Percentiles rank a stretch among this genome's conserved stretches.
These are phyloP conservation scores for Leucosporidium yakuticum DNA, from an alignment of 768 basidiomycete genomes.

Conservation along the genomic window DNA sequence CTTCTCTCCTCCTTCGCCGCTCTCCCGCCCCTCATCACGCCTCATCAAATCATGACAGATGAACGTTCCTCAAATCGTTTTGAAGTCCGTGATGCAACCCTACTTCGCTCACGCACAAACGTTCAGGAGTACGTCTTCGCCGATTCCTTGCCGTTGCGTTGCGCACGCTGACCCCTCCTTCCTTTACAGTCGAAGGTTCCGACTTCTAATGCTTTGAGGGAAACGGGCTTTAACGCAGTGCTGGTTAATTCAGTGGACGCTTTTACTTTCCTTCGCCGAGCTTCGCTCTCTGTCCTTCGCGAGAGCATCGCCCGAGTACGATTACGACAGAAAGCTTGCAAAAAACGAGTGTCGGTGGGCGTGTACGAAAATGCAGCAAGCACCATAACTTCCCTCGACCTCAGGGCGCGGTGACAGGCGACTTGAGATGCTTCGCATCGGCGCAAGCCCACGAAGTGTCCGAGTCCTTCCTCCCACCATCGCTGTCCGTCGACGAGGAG, in stretches of 20 bases:
- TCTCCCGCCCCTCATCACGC: not conserved
- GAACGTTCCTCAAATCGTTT: conserved; percentile 31
- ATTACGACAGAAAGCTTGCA: not conserved
- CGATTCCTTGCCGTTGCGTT: too few species aligned
- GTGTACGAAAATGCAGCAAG: too few species aligned
- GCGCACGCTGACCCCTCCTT: not conserved
- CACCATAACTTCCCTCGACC: too few species aligned
- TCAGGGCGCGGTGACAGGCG: too few species aligned
- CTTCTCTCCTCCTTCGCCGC: not conserved
- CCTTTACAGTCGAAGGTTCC: conserved; percentile 7
- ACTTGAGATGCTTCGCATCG: too few species aligned
- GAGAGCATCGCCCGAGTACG: not conserved
- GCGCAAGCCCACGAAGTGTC: too few species aligned
- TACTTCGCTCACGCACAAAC: conserved; percentile 31
- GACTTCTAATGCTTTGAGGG: conserved; percentile 8
- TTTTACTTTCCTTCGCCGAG: not conserved
- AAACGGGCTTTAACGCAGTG: not conserved
- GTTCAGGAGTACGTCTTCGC: conserved; percentile 21
- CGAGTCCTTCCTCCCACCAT: too few species aligned
- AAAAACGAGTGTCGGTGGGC: not conserved
- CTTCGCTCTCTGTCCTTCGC: not conserved
- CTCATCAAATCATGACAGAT: conserved; percentile 11
- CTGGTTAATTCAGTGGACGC: not conserved
- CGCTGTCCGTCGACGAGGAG: too few species aligned
- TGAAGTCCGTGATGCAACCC: conserved; percentile 33